These are phyloP conservation scores for Colletotrichum tabaci DNA, from an alignment of 2,329 filamentous ascomycete genomes.

Conservation along the genomic window DNA sequence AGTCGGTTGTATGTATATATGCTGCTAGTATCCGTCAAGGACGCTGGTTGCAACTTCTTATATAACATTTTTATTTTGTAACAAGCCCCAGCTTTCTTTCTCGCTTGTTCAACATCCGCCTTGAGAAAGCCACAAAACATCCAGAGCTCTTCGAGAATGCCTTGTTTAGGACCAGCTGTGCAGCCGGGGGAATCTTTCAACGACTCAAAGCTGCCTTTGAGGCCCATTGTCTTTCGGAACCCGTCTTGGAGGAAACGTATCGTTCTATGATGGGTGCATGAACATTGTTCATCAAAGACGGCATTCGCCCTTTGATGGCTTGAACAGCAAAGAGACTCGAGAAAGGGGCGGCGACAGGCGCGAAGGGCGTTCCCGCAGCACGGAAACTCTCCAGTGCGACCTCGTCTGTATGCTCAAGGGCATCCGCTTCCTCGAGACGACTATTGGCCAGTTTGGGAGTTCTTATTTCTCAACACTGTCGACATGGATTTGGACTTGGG, in stretches of 20 bases:
- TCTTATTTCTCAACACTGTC: too few relatives aligned
- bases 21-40: too few relatives aligned
- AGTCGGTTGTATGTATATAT: not conserved
- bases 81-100: too few relatives aligned
- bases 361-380: too few relatives aligned
- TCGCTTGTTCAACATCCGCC: not conserved
- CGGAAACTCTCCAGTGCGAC: not conserved
- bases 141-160: not conserved
- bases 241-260: too few relatives aligned
- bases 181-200: not conserved
- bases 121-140: rapidly evolving
- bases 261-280: too few relatives aligned
- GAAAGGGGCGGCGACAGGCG: not conserved
- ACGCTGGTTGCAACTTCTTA: not conserved
- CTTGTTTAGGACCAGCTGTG: not conserved
- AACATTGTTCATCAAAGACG: not conserved
- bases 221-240: not conserved
- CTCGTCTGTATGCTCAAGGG: not conserved
- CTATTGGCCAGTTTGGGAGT: too few relatives aligned
- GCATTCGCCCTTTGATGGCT: not conserved
- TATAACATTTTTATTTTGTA: not conserved
- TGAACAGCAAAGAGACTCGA: not conserved
- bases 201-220: not conserved
- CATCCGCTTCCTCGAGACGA: not conserved
- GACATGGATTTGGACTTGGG: too few relatives aligned